Evolutionary conservation across 129 eudicot genomes (phyloP).

Genomic region (Tanacetum coccineum): DNA sequence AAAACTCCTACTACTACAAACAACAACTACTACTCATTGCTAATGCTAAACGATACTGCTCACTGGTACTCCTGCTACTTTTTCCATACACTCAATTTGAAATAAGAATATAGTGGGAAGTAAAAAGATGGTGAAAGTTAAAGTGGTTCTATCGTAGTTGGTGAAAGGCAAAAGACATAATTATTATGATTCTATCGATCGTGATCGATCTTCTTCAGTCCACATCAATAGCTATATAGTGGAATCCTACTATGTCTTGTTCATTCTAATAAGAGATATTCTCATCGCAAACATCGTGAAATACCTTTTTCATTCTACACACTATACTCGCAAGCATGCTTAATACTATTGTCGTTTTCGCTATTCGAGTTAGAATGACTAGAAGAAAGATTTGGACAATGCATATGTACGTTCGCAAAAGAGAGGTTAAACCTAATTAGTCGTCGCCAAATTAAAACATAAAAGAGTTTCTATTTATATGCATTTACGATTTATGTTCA

Average conservation of each 20-base stretch:
- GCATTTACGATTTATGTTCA: neutral
- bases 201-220: constrained; percentile 18
- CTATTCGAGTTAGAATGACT: neutral
- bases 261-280: constrained; percentile 27
- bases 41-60: too few relatives aligned
- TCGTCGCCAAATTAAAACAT: too few relatives aligned
- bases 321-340: neutral
- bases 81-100: too few relatives aligned
- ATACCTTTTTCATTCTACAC: constrained; percentile 4
- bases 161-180: constrained; percentile 33
- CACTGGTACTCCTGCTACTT: too few relatives aligned
- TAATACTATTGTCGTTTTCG: neutral
- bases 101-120: neutral
- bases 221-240: constrained; percentile 22
- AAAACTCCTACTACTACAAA: too few relatives aligned
- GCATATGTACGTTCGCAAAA: too few relatives aligned
- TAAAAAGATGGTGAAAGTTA: constrained; percentile 24
- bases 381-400: neutral
- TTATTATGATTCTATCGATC: constrained; percentile 14
- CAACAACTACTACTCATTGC: too few relatives aligned
- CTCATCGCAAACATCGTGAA: constrained; percentile 22
- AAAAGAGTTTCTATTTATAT: neutral
- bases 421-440: too few relatives aligned
- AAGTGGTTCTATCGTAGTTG: constrained; percentile 28
- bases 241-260: constrained; percentile 39